phyloP scores from a whole-genome alignment of 1,139 yeast species.

The Nadsonia starkeyi-henricii region DNA sequence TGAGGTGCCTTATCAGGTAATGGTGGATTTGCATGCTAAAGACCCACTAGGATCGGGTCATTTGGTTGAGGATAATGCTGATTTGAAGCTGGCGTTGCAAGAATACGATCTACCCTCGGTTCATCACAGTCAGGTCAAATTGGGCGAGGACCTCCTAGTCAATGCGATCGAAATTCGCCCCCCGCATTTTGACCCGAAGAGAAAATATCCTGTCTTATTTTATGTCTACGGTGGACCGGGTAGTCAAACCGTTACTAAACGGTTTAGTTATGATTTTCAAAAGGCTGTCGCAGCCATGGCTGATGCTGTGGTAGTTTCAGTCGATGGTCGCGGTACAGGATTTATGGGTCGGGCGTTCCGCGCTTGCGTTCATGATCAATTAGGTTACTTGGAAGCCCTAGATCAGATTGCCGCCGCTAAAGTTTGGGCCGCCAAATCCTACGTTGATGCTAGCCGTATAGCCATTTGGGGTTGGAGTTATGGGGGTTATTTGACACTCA shows the following conservation, averaged over 20 bases:
- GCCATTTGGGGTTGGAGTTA: constrained; percentile 97
- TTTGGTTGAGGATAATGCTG: constrained; percentile 24
- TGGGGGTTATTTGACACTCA: constrained; percentile 70
- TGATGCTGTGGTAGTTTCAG: constrained; percentile 61
- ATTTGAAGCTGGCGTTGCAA: constrained; percentile 19
- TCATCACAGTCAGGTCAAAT: constrained; percentile 33
- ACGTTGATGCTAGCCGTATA: constrained; percentile 47
- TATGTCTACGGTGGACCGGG: constrained; percentile 94
- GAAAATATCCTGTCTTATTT: constrained; percentile 66
- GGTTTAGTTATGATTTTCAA: constrained; percentile 48
- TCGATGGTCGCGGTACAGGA: constrained; percentile 94
- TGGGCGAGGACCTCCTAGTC: constrained; percentile 32
- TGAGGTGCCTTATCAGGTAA: constrained; percentile 45
- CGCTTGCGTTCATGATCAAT: constrained; percentile 48
- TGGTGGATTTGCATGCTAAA: constrained; percentile 30
- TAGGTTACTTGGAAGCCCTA: constrained; percentile 81
- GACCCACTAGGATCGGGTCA: constrained; percentile 22
- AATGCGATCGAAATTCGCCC: constrained; percentile 71
- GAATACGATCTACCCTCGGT: constrained; percentile 44
- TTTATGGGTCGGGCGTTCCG: constrained; percentile 71
- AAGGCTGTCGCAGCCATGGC: constrained; percentile 53
- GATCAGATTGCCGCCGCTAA: constrained; percentile 61
- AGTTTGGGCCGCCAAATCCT: constrained; percentile 38
- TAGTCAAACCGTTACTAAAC: constrained; percentile 52
- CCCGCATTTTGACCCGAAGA: constrained; percentile 35